phyloP scores from a whole-genome alignment of 805 yeast species.

The Komagataella kurtzmanii region DNA sequence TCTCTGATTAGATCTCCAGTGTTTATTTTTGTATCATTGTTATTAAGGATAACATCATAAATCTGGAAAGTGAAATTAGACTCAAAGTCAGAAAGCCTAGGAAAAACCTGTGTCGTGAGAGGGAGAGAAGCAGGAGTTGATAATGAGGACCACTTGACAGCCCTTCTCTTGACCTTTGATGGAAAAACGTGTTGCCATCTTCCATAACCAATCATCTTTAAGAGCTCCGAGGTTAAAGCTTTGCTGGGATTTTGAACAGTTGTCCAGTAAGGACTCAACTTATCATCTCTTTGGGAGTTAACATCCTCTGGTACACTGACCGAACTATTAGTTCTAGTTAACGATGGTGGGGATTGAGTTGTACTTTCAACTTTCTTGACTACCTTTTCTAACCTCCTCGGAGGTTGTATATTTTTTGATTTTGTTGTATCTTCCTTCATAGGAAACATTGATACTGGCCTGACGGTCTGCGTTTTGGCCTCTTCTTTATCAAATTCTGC shows the following conservation, averaged over 20 bases:
- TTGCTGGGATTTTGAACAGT: constrained; percentile 68
- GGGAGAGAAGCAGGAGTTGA: constrained; percentile 93
- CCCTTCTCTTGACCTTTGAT: constrained; percentile 42
- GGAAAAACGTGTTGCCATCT: constrained; percentile 93
- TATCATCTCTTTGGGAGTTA: constrained; percentile 12
- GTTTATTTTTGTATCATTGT: constrained; percentile 39
- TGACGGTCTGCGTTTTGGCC: background rate
- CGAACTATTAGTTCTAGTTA: constrained; percentile 5
- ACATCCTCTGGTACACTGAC: background rate
- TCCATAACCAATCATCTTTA: constrained; percentile 51
- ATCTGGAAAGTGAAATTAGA: constrained; percentile 66
- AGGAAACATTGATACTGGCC: background rate
- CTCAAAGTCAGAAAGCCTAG: constrained; percentile 53
- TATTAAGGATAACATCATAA: constrained; percentile 63
- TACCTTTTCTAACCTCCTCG: background rate
- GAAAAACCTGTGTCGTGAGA: constrained; percentile 65
- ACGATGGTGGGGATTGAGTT: constrained; percentile 1
- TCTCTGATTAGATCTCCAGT: constrained; percentile 62
- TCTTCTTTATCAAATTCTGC: background rate
- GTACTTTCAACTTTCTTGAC: constrained; percentile 1
- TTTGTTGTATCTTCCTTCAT: background rate
- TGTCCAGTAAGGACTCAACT: constrained; percentile 38
- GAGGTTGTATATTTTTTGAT: background rate
- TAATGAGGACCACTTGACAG: constrained; percentile 86
- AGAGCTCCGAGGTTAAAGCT: constrained; percentile 38